These are phyloP conservation scores for Myxozyma monticola DNA, from an alignment of 805 yeast species.

Conservation along the genomic window DNA sequence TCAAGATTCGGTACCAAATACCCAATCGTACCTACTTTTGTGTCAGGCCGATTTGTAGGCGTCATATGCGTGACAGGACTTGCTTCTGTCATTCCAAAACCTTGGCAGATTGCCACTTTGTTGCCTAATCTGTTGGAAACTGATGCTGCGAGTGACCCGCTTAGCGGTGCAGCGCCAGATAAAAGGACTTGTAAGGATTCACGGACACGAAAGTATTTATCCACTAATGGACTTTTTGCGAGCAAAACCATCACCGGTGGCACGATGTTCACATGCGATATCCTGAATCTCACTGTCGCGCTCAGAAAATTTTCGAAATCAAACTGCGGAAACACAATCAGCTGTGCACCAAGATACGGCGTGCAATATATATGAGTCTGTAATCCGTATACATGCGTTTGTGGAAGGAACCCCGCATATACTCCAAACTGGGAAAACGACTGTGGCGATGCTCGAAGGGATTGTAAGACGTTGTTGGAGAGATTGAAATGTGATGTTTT, in stretches of 20 bases:
- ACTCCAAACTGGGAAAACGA: constrained; percentile 30
- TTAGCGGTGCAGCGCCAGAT: constrained; percentile 51
- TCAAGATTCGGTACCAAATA: constrained; percentile 48
- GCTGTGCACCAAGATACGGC: constrained; percentile 26
- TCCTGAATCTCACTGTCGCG: constrained; percentile 36
- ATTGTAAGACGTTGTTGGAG: constrained; percentile 39
- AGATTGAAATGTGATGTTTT: constrained; percentile 60
- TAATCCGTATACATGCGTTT: constrained; percentile 40
- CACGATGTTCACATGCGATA: constrained; percentile 45
- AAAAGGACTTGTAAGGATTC: constrained; percentile 26
- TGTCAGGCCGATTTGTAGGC: constrained; percentile 39
- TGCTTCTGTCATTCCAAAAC: constrained; percentile 65
- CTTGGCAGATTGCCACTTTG: constrained; percentile 40
- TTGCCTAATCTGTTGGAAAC: constrained; percentile 14
- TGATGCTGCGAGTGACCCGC: constrained; percentile 11
- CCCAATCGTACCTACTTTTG: constrained; percentile 48
- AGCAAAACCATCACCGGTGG: constrained; percentile 47
- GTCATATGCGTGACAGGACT: constrained; percentile 35
- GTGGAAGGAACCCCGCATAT: constrained; percentile 40
- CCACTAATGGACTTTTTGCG: constrained; percentile 48
- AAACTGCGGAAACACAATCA: constrained; percentile 32
- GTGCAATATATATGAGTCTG: constrained; percentile 35
- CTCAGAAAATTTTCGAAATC: constrained; percentile 39
- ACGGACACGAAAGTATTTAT: constrained; percentile 41
- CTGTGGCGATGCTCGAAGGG: constrained; percentile 9